A percentile compares a stretch with the other conserved stretches of the same genome.
Evolutionary conservation across 495 filamentous ascomycete genomes (phyloP).

Genomic region (Aspergillus carlsbadensis): DNA sequence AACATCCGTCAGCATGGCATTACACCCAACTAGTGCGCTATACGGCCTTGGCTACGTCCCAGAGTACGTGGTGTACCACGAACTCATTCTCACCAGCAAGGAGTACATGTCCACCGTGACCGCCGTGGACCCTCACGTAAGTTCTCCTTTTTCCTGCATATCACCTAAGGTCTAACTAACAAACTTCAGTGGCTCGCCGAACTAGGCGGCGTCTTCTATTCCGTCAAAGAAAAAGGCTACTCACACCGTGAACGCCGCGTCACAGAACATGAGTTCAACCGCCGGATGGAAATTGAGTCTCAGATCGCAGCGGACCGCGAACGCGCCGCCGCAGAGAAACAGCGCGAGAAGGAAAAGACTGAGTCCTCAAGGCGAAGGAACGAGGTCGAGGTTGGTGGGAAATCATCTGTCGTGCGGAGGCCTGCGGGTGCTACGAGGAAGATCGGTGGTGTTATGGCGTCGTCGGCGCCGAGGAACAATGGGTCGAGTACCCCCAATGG

Average conservation of each 20-base stretch:
- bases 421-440: conserved; percentile 37
- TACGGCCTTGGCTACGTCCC: conserved; percentile 92
- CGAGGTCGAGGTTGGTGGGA: conserved; percentile 36
- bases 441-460: conserved; percentile 42
- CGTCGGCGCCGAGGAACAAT: conserved; percentile 26
- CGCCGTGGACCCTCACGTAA: conserved; percentile 84
- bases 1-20: conserved; percentile 87
- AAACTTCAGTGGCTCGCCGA: conserved; percentile 80
- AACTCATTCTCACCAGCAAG: conserved; percentile 93
- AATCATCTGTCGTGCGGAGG: conserved; percentile 39
- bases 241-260: conserved; percentile 84
- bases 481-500: conserved; percentile 48
- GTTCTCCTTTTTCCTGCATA: conserved; percentile 17
- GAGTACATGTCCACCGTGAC: conserved; percentile 99
- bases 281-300: conserved; percentile 92
- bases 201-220: conserved; percentile 98
- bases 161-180: conserved; percentile 15
- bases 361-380: conserved; percentile 35
- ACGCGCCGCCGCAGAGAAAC: conserved; percentile 55
- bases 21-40: conserved; percentile 90
- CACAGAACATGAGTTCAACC: conserved; percentile 91
- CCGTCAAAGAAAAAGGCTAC: conserved; percentile 96
- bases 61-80: conserved; percentile 97
- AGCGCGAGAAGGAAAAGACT: conserved; percentile 44
- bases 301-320: conserved; percentile 89